These are phyloP conservation scores for Xylariaceae sp. DNA, from an alignment of 2,329 filamentous ascomycete species.

Conservation along the genomic window DNA sequence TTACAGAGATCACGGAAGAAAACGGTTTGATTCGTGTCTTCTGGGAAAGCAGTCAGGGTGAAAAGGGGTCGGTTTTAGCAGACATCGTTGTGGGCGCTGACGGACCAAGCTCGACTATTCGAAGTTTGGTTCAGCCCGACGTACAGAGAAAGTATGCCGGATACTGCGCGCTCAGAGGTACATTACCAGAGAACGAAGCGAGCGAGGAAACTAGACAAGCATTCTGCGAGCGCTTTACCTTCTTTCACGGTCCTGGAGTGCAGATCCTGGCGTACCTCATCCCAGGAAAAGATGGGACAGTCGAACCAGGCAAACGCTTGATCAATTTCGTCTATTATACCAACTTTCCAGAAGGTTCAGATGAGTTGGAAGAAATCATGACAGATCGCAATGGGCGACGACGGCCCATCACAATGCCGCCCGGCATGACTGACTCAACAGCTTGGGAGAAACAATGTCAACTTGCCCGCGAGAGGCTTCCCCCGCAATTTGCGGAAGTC, in stretches of 20 bases:
- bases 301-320: conserved; percentile 36
- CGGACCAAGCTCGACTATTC: conserved; percentile 38
- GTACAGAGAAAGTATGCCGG: conserved; percentile 34
- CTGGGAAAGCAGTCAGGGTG: conserved; percentile 31
- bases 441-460: conserved; percentile 35
- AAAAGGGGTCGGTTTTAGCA: conserved; percentile 28
- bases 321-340: conserved; percentile 46
- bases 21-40: conserved; percentile 28
- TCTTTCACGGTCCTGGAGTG: conserved; percentile 35
- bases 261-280: conserved; percentile 42
- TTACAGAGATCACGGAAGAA: conserved; percentile 22
- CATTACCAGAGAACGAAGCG: conserved; percentile 36
- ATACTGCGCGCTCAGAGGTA: conserved; percentile 42
- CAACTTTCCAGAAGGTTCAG: conserved; percentile 35
- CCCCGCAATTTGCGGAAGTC: conserved; percentile 39
- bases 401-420: conserved; percentile 35
- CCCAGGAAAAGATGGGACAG: conserved; percentile 35
- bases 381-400: conserved; percentile 32
- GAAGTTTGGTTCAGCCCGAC: conserved; percentile 29
- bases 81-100: conserved; percentile 43
- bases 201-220: conserved; percentile 31
- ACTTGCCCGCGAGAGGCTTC: conserved; percentile 31
- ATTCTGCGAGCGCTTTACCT: conserved; percentile 37
- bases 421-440: conserved; percentile 29
- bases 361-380: conserved; percentile 32